These are phyloP conservation scores for Gynandropsis gynandra DNA, from an alignment of 345 rosid genomes.

Conservation along the genomic window DNA sequence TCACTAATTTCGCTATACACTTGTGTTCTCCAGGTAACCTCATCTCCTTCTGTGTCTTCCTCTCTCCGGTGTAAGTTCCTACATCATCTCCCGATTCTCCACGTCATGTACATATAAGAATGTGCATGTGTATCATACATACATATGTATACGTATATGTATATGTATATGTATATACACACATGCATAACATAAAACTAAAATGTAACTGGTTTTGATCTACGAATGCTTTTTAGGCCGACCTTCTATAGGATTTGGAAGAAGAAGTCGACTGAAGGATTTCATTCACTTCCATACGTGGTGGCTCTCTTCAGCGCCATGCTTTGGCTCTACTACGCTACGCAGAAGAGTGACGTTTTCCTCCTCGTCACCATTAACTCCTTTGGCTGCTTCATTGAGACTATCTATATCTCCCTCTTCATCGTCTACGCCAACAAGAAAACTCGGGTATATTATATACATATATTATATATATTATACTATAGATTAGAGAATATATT, in stretches of 20 bases:
- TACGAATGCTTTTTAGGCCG: slow-evolving; percentile 40
- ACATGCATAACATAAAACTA: background rate
- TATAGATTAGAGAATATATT: too few relatives aligned
- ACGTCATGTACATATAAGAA: too few relatives aligned
- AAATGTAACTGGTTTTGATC: background rate
- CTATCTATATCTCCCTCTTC: slow-evolving; percentile 49
- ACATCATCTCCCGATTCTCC: slow-evolving; percentile 8
- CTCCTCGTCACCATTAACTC: slow-evolving; percentile 66
- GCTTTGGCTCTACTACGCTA: slow-evolving; percentile 63
- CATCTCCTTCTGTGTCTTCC: slow-evolving; percentile 49
- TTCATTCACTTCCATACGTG: slow-evolving; percentile 58
- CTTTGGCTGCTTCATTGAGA: slow-evolving; percentile 54
- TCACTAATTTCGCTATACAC: background rate
- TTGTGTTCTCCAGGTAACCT: slow-evolving; percentile 46
- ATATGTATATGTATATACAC: too few relatives aligned
- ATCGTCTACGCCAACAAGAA: slow-evolving; percentile 43
- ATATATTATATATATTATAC: background rate
- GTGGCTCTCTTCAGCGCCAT: slow-evolving; percentile 60
- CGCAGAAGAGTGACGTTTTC: slow-evolving; percentile 42
- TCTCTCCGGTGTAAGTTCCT: slow-evolving; percentile 67
- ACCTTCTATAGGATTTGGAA: slow-evolving; percentile 52
- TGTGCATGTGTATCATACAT: too few relatives aligned
- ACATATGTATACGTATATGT: too few relatives aligned
- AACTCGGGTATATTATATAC: slow-evolving; percentile 36
- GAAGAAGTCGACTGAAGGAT: slow-evolving; percentile 76